Conservation (phyloP, 2,329 filamentous ascomycete species). For the Fusarium sp. region DNA sequence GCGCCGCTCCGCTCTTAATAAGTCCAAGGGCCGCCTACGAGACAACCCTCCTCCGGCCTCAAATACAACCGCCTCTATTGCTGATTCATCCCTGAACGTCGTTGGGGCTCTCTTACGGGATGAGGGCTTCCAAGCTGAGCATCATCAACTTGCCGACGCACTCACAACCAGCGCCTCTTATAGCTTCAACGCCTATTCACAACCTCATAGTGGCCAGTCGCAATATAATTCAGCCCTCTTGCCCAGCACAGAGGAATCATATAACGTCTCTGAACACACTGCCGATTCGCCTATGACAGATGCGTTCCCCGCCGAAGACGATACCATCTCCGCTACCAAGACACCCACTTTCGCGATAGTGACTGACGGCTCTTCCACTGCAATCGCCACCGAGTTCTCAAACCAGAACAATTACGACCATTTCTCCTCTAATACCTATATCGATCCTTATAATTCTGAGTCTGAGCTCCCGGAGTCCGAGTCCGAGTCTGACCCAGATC, state of each 20-base stretch:
- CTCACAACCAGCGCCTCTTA: conserved; percentile 8
- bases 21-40: conserved; percentile 32
- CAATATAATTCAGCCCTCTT: conserved; percentile 5
- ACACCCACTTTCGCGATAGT: conserved; percentile 20
- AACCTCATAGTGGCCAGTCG: conserved; percentile 16
- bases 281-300: conserved; percentile 39
- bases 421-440: conserved; percentile 6
- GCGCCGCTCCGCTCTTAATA: conserved; percentile 36
- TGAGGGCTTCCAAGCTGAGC: conserved; percentile 37
- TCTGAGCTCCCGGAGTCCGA: conserved; percentile 10
- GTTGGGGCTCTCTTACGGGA: conserved; percentile 32
- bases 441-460: conserved; percentile 4
- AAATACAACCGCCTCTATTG: conserved; percentile 5
- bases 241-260: conserved; percentile 11
- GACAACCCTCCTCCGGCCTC: conserved; percentile 16
- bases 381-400: not conserved
- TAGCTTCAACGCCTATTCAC: conserved; percentile 7
- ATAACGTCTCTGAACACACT: conserved; percentile 12
- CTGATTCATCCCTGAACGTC: conserved; percentile 14
- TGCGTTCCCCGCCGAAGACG: conserved; percentile 26
- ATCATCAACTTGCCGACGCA: conserved; percentile 12
- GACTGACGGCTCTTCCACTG: conserved; percentile 4
- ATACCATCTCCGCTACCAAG: conserved; percentile 22
- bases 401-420: conserved; percentile 16
- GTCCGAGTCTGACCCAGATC: conserved; percentile 8